Percentiles rank a stretch among this genome's conserved stretches.
These are phyloP conservation scores for Kazachstania psychrophila DNA, from an alignment of 805 yeast species.

Conservation along the genomic window DNA sequence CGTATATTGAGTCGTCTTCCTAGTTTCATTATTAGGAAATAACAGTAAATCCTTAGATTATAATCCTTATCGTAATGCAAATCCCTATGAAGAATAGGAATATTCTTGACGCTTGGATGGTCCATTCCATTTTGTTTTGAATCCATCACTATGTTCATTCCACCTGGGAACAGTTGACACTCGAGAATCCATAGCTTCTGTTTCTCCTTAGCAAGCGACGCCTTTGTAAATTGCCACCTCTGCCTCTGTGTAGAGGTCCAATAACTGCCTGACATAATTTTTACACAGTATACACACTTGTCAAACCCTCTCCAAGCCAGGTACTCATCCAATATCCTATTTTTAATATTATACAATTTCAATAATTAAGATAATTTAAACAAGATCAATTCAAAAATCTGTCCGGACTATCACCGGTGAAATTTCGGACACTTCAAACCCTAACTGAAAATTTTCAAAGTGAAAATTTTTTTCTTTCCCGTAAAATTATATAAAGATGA, in stretches of 20 bases:
- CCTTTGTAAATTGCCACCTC: conserved; percentile 73
- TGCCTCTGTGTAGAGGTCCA: conserved; percentile 79
- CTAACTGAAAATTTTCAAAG: too few relatives aligned
- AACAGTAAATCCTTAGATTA: conserved; percentile 69
- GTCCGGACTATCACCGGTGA: conserved; percentile 1
- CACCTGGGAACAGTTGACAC: conserved; percentile 29
- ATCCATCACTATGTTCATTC: conserved; percentile 29
- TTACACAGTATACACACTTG: too few relatives aligned
- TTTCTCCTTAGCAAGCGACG: conserved; percentile 40
- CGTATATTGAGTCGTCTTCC: conserved; percentile 72
- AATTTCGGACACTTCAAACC: not conserved
- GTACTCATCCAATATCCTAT: too few relatives aligned
- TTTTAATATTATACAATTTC: too few relatives aligned
- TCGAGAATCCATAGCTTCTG: conserved; percentile 34
- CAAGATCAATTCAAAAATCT: too few relatives aligned
- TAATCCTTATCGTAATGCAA: conserved; percentile 39
- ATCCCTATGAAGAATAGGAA: conserved; percentile 34
- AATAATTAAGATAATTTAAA: too few relatives aligned
- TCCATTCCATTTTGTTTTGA: conserved; percentile 12
- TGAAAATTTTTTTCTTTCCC: not conserved
- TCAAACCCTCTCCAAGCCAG: too few relatives aligned
- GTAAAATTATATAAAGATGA: too few relatives aligned
- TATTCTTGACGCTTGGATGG: conserved; percentile 31
- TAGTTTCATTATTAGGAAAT: conserved; percentile 60
- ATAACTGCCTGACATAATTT: conserved; percentile 76